These are phyloP conservation scores for Nidularia pulvinata DNA, from an alignment of 768 basidiomycete genomes.

Conservation along the genomic window DNA sequence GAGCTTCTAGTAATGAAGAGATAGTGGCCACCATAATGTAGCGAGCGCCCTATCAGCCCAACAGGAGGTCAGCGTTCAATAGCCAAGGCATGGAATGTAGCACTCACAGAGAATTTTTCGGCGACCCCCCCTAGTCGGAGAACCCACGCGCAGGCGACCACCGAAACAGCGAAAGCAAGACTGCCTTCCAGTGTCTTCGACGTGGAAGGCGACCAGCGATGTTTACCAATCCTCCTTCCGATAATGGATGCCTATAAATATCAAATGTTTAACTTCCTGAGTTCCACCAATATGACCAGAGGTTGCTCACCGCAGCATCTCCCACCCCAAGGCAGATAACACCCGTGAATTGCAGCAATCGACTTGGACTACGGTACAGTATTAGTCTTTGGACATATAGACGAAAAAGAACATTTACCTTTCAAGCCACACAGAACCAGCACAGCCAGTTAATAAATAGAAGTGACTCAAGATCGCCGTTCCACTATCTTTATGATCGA, in stretches of 20 bases:
- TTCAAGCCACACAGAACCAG: constrained; percentile 94
- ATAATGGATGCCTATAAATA: constrained; percentile 81
- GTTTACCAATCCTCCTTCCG: constrained; percentile 79
- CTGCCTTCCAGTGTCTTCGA: constrained; percentile 94
- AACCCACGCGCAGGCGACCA: constrained; percentile 67
- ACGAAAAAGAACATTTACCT: constrained; percentile 50
- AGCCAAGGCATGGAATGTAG: not conserved
- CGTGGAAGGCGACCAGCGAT: constrained; percentile 84
- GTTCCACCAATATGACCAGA: not conserved
- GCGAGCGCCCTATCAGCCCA: constrained; percentile 48
- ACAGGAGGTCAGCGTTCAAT: no score
- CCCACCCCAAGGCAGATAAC: constrained; percentile 90
- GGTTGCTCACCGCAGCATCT: constrained; percentile 78
- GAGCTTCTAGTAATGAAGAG: constrained; percentile 81
- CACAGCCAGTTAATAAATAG: constrained; percentile 94
- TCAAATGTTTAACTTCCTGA: not conserved
- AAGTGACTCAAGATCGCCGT: constrained; percentile 98
- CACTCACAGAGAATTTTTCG: constrained; percentile 76
- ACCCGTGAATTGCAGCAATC: constrained; percentile 71
- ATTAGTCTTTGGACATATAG: not conserved
- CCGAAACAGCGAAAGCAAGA: constrained; percentile 72
- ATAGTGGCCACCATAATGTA: constrained; percentile 67
- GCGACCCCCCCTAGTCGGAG: constrained; percentile 71
- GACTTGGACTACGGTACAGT: constrained; percentile 30
- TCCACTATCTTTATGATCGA: constrained; percentile 93